Evolutionary conservation across 257 asterid genomes (phyloP).

Genomic region (Forsythia viridissima): DNA sequence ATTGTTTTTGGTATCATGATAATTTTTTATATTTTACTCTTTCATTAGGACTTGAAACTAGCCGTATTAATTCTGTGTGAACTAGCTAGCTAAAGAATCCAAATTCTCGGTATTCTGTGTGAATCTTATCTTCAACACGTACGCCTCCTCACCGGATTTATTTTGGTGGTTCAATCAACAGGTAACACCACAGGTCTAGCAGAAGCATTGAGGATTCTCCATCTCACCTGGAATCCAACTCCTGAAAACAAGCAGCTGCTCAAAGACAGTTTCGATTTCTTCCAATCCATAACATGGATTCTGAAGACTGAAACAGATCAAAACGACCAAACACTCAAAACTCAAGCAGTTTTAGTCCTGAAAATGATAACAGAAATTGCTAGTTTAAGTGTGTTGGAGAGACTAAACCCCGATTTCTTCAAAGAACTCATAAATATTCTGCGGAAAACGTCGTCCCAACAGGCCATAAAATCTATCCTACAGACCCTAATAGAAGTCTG

Average conservation of each 20-base stretch:
- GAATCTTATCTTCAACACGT: background rate
- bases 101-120: too few species aligned
- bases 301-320: slow-evolving; percentile 13
- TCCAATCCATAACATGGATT: slow-evolving; percentile 54
- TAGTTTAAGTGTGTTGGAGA: slow-evolving; percentile 32
- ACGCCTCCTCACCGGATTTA: background rate
- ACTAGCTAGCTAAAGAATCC: too few species aligned
- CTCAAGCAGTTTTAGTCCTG: slow-evolving; percentile 42
- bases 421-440: slow-evolving; percentile 26
- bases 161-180: background rate
- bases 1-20: too few species aligned
- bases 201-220: slow-evolving; percentile 52
- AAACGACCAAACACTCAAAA: slow-evolving; percentile 2
- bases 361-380: slow-evolving; percentile 34
- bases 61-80: too few species aligned
- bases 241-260: slow-evolving; percentile 43
- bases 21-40: too few species aligned
- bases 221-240: slow-evolving; percentile 51
- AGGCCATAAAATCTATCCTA: slow-evolving; percentile 39
- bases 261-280: slow-evolving; percentile 40
- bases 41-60: too few species aligned
- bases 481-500: slow-evolving; percentile 47
- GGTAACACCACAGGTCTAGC: slow-evolving; percentile 37
- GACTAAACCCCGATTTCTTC: slow-evolving; percentile 40
- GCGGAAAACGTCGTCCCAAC: slow-evolving; percentile 24